A percentile compares a stretch with the other conserved stretches of the same genome.
phyloP scores from a whole-genome alignment of 225 moss, liverwort and hornwort genomes.

The Pseudoscleropodium purum region DNA sequence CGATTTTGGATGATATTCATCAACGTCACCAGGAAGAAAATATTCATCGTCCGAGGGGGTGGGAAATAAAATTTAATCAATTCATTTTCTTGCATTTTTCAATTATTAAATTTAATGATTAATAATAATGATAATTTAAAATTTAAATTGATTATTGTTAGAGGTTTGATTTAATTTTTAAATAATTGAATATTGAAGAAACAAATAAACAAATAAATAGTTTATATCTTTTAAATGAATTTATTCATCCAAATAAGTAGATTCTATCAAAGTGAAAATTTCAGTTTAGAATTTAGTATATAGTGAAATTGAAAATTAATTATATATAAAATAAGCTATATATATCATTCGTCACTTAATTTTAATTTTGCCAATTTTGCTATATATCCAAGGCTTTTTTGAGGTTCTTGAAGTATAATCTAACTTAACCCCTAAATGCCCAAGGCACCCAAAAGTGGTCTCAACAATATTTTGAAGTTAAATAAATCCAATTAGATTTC shows the following conservation, averaged over 20 bases:
- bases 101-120: not conserved
- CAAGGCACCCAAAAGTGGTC: too few species aligned
- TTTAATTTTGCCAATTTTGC: not conserved
- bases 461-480: too few species aligned
- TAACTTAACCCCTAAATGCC: too few species aligned
- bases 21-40: not conserved
- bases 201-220: not conserved
- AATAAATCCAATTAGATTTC: too few species aligned
- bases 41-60: not conserved
- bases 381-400: not conserved
- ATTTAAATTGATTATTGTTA: too few species aligned
- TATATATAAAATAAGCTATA: not conserved
- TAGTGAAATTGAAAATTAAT: not conserved
- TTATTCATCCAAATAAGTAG: not conserved
- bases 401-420: not conserved
- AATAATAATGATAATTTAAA: too few species aligned
- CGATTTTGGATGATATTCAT: not conserved
- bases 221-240: too few species aligned
- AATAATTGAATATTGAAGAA: not conserved
- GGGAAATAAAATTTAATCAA: too few species aligned
- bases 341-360: not conserved
- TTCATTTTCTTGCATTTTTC: not conserved
- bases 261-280: not conserved
- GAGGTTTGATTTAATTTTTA: not conserved
- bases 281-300: not conserved